Base-by-base conservation (phyloP, 306 rosid species). In the Quillaja saponaria region DNA sequence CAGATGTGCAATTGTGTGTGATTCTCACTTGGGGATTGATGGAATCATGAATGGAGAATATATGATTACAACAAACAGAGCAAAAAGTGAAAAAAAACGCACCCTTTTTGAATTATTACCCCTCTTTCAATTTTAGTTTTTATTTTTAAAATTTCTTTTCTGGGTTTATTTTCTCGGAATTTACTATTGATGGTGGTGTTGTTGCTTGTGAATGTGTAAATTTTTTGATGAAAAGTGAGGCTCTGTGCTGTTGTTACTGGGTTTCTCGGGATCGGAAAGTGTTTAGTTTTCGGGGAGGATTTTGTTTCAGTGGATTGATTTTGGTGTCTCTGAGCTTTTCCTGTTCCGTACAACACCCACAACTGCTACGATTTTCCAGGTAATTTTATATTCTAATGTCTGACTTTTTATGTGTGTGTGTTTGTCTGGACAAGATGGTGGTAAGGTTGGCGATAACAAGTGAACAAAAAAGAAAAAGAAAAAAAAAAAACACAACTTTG, bases 1-100 rank as follows among this genome's bases (percentile, higher is more conserved):
- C 47, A 59, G 19, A 15, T 63, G 13, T 39, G 44, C 10, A 39
- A 39, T 21, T 42, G 11, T 16, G 79, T 68, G 80, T 33, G 78
- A 62, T 42, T 79, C 82, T 79, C 80, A 73, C 88, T 76, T 82
- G 88, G 77, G 76, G 72, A 61, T 68, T 70, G 74, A 71, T 55
- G 71, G 76, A 71, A 70, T 74, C 54, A 67, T 75, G 59, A 76
- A 65, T 28, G 72, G 37, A 78, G 81, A 82, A 55, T 78, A 72
- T 67, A 74, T 75, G 74, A 76, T 71, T 71, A 65, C 56, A 44
- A 72, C 49, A 46, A 31, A 68, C 46, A 62, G 34, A 40, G 44
- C 66, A 61, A 77, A 64, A 54, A 61, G 21, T 46, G 34, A 55
- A 71, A 19, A 16, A 5, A 25, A n/a, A 25, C 4, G 31, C 31